Base-by-base conservation (phyloP, 2,329 filamentous ascomycete species). In the Colletotrichum simmondsii region DNA sequence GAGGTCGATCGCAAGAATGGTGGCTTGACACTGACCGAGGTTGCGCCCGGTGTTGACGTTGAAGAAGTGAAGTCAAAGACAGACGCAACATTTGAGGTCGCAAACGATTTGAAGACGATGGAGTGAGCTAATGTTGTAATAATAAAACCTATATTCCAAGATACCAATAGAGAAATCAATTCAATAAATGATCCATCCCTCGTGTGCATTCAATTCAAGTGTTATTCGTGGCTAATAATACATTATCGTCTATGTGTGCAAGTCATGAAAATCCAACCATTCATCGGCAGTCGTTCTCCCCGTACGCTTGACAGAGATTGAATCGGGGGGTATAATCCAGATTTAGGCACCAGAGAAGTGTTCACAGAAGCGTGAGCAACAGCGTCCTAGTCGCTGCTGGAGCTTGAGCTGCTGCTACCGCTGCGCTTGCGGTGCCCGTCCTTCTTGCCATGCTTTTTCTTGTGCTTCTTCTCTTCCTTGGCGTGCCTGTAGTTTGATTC, bases 11-110 rank as follows among this genome's bases (percentile, higher is more conserved):
- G 92, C 52, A 81, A 81, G 35, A 88, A 89, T 24, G 92, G 92
- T 2, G 87, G 85, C 0, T 79, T 94, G 53, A 93, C 91, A 0
- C 84, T 95, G 62, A 93, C 92, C 0, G 93, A 95, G 82, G 80
- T 94, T 19, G 93, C 93, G 1, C 90, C 91, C 1, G 92, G 91
- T 0, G 90, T 94, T 0, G 87, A 87, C 14, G 86, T 94, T 1
- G 92, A 95, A 37, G 90, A 93, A 74, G 87, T 95, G 3, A 89
- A 84, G 83, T 84, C 85, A 76, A 94, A 94, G 86, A 95, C 93
- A 1, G 92, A 90, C 65, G 93, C 93, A 0, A 85, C 87, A 52
- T 95, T 95, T 79, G 80, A 81, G 5, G 88, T 94, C 56, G 90
- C 90, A 0, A 85, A 90, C 42, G 80, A 90, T 32, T 68, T 94